phyloP scores from a whole-genome alignment of 495 filamentous ascomycete species.

The Penicillium paradoxum region DNA sequence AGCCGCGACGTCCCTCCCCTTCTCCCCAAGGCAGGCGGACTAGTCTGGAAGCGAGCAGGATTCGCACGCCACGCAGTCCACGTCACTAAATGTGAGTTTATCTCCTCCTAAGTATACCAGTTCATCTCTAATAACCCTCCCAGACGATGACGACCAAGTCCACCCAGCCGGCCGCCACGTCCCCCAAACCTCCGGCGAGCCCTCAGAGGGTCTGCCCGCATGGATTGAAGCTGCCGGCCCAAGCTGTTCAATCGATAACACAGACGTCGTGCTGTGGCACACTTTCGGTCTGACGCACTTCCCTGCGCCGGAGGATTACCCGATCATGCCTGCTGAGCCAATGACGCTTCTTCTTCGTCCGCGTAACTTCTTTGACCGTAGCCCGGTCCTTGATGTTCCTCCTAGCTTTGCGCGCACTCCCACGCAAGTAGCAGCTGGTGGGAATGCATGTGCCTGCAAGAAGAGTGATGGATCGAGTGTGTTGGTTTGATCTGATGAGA shows the following conservation, averaged over 20 bases:
- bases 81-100: constrained; percentile 76
- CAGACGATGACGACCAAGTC: constrained; percentile 80
- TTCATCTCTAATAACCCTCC: constrained; percentile 2
- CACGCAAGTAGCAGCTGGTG: constrained; percentile 55
- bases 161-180: constrained; percentile 93
- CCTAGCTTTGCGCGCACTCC: constrained; percentile 73
- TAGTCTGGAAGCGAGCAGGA: constrained; percentile 92
- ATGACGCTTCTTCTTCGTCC: constrained; percentile 82
- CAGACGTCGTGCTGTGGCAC: constrained; percentile 91
- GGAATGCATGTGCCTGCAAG: constrained; percentile 40
- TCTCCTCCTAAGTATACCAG: not conserved
- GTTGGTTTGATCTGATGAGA: constrained; percentile 26
- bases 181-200: constrained; percentile 85
- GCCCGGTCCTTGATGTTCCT: constrained; percentile 83
- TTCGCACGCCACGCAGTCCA: constrained; percentile 90
- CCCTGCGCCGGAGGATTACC: constrained; percentile 88
- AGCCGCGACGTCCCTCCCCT: constrained; percentile 75
- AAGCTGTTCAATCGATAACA: constrained; percentile 70
- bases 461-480: constrained; percentile 43
- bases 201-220: constrained; percentile 68
- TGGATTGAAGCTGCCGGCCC: constrained; percentile 72
- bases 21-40: constrained; percentile 74
- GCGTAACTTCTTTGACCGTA: constrained; percentile 80
- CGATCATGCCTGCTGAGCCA: constrained; percentile 89
- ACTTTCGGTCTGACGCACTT: constrained; percentile 94